Evolutionary conservation across 495 filamentous ascomycete species (phyloP).

Genomic region (Penicillium fimorum): DNA sequence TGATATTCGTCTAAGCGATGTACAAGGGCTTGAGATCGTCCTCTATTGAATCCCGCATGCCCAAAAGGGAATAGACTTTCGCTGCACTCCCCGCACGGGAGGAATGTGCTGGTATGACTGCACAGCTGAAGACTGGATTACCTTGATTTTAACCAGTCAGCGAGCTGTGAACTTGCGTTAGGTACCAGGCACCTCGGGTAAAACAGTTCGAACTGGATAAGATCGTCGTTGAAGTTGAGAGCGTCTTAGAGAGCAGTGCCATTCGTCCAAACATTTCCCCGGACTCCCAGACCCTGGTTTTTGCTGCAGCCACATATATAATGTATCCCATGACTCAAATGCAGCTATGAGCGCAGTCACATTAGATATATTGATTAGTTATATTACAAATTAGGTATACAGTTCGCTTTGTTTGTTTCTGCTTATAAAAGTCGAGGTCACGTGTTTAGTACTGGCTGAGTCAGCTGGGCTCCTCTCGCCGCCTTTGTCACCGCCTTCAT

Average conservation of each 20-base stretch:
- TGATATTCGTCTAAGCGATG: constrained; percentile 14
- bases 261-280: background rate
- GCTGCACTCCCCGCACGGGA: constrained; percentile 18
- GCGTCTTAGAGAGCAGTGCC: background rate
- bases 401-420: background rate
- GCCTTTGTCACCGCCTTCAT: background rate
- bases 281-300: background rate
- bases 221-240: background rate
- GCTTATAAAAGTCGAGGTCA: background rate
- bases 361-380: background rate
- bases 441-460: constrained; percentile 1
- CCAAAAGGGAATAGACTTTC: constrained; percentile 16
- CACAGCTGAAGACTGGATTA: background rate
- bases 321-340: background rate
- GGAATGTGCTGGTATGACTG: constrained; percentile 9
- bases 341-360: background rate
- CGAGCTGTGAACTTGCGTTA: background rate
- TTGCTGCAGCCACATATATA: background rate
- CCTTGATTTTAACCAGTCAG: background rate
- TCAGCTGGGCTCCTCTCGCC: background rate
- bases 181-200: background rate
- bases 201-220: constrained; percentile 1
- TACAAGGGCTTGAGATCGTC: constrained; percentile 19
- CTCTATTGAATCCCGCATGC: constrained; percentile 13
- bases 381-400: background rate